Conservation (phyloP, 2,329 filamentous ascomycete species). For the Didymella pinodella region DNA sequence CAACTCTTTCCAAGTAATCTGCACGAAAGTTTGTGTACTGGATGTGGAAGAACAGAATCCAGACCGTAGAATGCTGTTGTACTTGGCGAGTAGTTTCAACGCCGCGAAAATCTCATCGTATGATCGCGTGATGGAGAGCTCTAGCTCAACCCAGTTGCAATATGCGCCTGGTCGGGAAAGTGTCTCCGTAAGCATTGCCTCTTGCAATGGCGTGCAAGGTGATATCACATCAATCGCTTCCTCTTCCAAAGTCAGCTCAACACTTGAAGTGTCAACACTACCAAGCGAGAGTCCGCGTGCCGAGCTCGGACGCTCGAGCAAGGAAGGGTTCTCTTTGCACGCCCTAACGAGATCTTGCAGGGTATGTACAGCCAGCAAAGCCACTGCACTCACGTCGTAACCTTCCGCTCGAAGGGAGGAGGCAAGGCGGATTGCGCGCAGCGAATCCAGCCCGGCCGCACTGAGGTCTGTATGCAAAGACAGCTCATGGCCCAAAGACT, state of each 20-base stretch:
- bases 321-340: constrained; percentile 23
- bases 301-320: background rate
- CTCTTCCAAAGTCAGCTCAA: background rate
- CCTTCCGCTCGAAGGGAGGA: constrained; percentile 68
- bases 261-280: background rate
- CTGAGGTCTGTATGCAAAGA: constrained; percentile 56
- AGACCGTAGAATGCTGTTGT: constrained; percentile 74
- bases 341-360: constrained; percentile 43
- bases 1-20: constrained; percentile 69
- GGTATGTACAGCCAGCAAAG: constrained; percentile 67
- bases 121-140: constrained; percentile 54
- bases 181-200: constrained; percentile 82
- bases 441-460: constrained; percentile 70
- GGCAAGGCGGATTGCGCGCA: constrained; percentile 69
- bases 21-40: constrained; percentile 61
- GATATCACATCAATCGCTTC: constrained; percentile 50
- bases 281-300: background rate
- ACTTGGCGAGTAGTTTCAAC: constrained; percentile 32
- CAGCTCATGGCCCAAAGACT: constrained; percentile 53
- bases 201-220: constrained; percentile 76
- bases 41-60: constrained; percentile 67
- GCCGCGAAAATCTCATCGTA: constrained; percentile 52
- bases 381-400: constrained; percentile 64
- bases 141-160: constrained; percentile 77
- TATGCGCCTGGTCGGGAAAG: constrained; percentile 67